Percentiles rank a stretch among this genome's conserved stretches.
Evolutionary conservation across 495 filamentous ascomycete genomes (phyloP).

Genomic region (Penicillium diatomitis): DNA sequence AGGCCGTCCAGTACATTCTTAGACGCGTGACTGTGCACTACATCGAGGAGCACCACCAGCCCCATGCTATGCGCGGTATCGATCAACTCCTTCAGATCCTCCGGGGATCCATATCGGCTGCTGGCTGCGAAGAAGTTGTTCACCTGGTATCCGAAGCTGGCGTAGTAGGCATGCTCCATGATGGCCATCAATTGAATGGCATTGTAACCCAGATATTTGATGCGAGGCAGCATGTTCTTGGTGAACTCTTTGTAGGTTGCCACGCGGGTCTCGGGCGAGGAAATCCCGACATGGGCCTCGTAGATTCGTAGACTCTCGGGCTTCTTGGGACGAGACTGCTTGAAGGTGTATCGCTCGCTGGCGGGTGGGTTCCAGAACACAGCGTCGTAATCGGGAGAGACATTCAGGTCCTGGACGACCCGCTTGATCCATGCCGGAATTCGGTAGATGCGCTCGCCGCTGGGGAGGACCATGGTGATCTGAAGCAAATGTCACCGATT

Average conservation of each 20-base stretch:
- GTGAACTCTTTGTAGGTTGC: constrained; percentile 98
- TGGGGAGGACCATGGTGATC: constrained; percentile 78
- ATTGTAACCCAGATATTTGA: constrained; percentile 88
- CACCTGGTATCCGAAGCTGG: constrained; percentile 96
- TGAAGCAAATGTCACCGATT: constrained; percentile 21
- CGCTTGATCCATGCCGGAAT: constrained; percentile 95
- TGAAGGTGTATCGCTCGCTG: constrained; percentile 67
- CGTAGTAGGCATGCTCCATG: constrained; percentile 99
- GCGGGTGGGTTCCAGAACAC: constrained; percentile 93
- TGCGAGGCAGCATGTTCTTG: constrained; percentile 78
- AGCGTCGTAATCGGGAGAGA: constrained; percentile 88
- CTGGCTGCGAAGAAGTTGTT: constrained; percentile 98
- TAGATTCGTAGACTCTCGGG: constrained; percentile 83
- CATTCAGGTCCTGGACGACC: constrained; percentile 80
- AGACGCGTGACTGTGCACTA: constrained; percentile 95
- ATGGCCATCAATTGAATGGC: constrained; percentile 97
- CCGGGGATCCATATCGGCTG: constrained; percentile 87
- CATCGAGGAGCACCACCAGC: constrained; percentile 84
- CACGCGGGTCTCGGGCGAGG: constrained; percentile 78
- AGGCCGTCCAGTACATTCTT: constrained; percentile 94
- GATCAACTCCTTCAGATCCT: constrained; percentile 92
- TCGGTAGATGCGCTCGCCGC: constrained; percentile 72
- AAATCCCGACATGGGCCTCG: constrained; percentile 96
- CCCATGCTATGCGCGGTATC: constrained; percentile 92
- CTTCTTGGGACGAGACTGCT: constrained; percentile 73